Evolutionary conservation across 176 grass and related monocot species (phyloP).

Genomic region (Zea luxurians): DNA sequence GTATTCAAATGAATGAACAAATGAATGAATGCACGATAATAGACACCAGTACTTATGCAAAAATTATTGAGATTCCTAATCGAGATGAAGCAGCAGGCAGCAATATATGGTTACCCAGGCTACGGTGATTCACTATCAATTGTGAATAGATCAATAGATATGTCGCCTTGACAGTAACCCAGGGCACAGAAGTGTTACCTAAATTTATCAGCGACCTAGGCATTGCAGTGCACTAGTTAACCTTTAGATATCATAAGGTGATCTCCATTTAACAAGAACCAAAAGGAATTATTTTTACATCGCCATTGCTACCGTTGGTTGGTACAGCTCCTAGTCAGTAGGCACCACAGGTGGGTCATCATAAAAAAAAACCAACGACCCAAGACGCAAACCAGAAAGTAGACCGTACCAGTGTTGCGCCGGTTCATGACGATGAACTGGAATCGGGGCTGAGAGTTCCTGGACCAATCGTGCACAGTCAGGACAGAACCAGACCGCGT

Average conservation of each 20-base stretch:
- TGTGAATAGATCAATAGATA: background rate
- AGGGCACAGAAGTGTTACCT: background rate
- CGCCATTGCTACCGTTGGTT: background rate
- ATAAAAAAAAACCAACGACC: background rate
- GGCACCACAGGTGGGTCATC: background rate
- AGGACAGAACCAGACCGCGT: slow-evolving; percentile 19
- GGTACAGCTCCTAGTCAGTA: slow-evolving; percentile 1
- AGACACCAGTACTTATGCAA: too few relatives aligned
- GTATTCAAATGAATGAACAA: background rate
- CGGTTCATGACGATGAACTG: slow-evolving; percentile 94
- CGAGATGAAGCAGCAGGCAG: background rate
- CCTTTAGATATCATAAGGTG: background rate
- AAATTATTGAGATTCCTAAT: too few relatives aligned
- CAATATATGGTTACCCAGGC: background rate
- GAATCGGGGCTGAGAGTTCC: slow-evolving; percentile 69
- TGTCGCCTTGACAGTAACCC: background rate
- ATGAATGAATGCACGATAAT: too few relatives aligned
- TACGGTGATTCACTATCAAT: background rate
- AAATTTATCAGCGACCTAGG: background rate
- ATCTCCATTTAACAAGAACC: background rate
- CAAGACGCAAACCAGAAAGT: background rate
- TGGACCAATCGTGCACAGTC: slow-evolving; percentile 35
- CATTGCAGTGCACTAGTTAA: background rate
- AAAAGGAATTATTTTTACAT: background rate
- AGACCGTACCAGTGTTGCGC: slow-evolving; percentile 60